phyloP scores from a whole-genome alignment of 805 yeast genomes.

The Ogataea polymorpha region DNA sequence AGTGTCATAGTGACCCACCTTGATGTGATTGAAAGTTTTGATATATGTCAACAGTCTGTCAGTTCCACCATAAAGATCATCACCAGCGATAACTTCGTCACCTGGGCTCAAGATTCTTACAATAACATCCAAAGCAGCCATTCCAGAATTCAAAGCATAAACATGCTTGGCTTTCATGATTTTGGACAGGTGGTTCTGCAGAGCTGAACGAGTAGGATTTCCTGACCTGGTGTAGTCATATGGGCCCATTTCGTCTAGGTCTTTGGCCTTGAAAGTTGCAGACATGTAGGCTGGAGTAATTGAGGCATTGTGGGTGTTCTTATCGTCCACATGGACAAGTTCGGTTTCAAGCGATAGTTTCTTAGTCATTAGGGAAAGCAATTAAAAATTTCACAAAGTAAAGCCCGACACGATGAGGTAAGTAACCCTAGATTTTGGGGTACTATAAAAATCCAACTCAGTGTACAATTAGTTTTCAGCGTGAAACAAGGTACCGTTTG shows the following conservation, averaged over 20 bases:
- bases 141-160: conserved; percentile 84
- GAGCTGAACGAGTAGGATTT: conserved; percentile 82
- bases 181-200: conserved; percentile 74
- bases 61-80: conserved; percentile 92
- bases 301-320: conserved; percentile 75
- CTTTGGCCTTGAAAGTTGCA: conserved; percentile 88
- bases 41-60: conserved; percentile 78
- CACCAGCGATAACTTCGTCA: conserved; percentile 92
- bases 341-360: conserved; percentile 64
- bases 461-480: too few relatives aligned
- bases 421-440: too few relatives aligned
- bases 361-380: conserved; percentile 9
- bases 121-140: conserved; percentile 89
- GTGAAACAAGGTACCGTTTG: too few relatives aligned
- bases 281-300: conserved; percentile 88
- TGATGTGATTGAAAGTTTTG: conserved; percentile 58
- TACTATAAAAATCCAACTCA: too few relatives aligned
- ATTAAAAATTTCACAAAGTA: not conserved
- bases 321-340: conserved; percentile 56
- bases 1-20: conserved; percentile 77
- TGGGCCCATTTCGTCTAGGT: conserved; percentile 71
- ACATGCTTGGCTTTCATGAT: conserved; percentile 76
- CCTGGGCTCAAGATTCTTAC: conserved; percentile 72
- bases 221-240: conserved; percentile 90
- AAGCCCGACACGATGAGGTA: not conserved